Evolutionary conservation across 108 stramenopile species (phyloP).

Genomic region (Nitzschia sp.): DNA sequence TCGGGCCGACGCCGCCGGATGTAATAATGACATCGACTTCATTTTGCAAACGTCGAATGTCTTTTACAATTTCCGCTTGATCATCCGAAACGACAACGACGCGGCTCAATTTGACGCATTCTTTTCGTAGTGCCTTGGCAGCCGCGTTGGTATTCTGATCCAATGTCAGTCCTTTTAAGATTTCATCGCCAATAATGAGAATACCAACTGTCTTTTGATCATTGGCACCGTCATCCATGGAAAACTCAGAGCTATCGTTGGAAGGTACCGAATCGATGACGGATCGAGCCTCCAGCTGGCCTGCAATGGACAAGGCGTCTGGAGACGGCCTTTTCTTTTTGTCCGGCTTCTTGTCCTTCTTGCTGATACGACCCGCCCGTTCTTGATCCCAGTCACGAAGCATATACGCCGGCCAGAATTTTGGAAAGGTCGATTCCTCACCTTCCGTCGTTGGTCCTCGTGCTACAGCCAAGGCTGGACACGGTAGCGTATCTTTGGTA

Average conservation of each 20-base stretch:
- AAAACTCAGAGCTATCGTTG: slow-evolving; percentile 13
- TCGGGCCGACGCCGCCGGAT: slow-evolving; percentile 95
- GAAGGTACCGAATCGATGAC: not conserved
- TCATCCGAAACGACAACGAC: slow-evolving; percentile 90
- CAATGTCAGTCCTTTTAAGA: slow-evolving; percentile 87
- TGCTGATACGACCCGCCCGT: slow-evolving; percentile 72
- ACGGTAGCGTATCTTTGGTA: slow-evolving; percentile 86
- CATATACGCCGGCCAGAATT: slow-evolving; percentile 90
- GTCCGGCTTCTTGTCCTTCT: slow-evolving; percentile 18
- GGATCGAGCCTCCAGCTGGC: slow-evolving; percentile 8
- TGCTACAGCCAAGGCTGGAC: slow-evolving; percentile 80
- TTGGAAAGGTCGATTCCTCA: slow-evolving; percentile 23
- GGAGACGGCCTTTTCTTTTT: not conserved
- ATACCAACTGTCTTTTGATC: slow-evolving; percentile 62
- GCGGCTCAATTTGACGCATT: slow-evolving; percentile 72
- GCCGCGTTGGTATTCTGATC: slow-evolving; percentile 90
- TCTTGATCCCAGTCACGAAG: slow-evolving; percentile 80
- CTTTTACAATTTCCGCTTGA: slow-evolving; percentile 73
- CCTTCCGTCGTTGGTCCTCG: not conserved
- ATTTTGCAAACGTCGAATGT: slow-evolving; percentile 64
- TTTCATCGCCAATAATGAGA: slow-evolving; percentile 94
- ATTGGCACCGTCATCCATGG: slow-evolving; percentile 16
- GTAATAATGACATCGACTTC: slow-evolving; percentile 91
- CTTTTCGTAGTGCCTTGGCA: slow-evolving; percentile 74
- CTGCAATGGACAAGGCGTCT: slow-evolving; percentile 9